Base-by-base conservation (phyloP, 2,329 filamentous ascomycete genomes). In the Calonectria pteridis region DNA sequence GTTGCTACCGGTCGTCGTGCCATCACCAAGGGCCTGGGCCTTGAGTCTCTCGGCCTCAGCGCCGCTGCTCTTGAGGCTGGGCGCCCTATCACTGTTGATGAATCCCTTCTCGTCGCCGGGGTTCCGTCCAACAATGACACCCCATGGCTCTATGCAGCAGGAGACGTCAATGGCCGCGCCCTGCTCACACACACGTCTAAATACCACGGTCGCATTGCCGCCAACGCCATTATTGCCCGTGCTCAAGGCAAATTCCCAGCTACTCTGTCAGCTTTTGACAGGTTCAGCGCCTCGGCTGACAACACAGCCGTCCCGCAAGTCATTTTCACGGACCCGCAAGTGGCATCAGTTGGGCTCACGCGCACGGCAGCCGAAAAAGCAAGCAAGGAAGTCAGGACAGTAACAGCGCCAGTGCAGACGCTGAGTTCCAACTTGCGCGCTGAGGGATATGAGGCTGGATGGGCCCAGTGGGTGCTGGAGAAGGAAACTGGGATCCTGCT, bases 181-280 rank as follows among this genome's bases (percentile, higher is more conserved):
- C 37, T 62, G 55, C 55, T 62, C 23, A 62, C 55, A 18, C 55
- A 62, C 55, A 62, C 55, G 11, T 62, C 55, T 23, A 62, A 62
- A 35, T 62, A 62, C 26, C 55, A 62, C 23, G 55, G 55, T 20
- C 55, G 55, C 33, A 62, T 62, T 62, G 55, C 55, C 13, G 55
- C 33, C 14, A 62, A 62, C 23, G 55, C 55, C 35, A 62, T 62
- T 62, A 9, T 62, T 26, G 55, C 55, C 33, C 55, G 55, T 18
- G 33, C 55, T 33, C n/a, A 62, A 37, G 55, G 33, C 4, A 62
- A 62, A 40, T 62, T 62, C 33, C 55, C 55, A 40, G 14, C n/a
- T 28, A 28, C 33, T 13, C 23, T 23, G 23, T 62, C 55, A 3
- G 13, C 31, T 10, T 62, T 62, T 40, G 55, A 62, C 55, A 62